Evolutionary conservation across 148 eudicot species (phyloP), one percentile per base, ranked within the genome.

Genomic region (Silene conica): DNA sequence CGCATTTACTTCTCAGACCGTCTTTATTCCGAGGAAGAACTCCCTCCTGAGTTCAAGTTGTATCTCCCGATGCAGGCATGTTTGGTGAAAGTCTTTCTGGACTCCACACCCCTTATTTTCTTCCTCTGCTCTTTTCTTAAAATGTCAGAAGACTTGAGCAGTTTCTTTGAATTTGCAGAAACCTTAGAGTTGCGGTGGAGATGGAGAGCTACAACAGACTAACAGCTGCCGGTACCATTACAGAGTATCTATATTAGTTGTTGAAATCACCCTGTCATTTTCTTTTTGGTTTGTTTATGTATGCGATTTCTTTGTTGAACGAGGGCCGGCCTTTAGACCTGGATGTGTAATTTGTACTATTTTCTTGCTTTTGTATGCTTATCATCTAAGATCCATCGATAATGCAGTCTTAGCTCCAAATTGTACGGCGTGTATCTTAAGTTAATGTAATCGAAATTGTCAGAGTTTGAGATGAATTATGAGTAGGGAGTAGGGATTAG

Each of bases 1-100:
- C 85, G 98, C 73, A 92, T 94, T 61, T 94, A 96, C 78, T 96
- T 96, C 77, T 79, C 99, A 1, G 99, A 96, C 80, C 97, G 99
- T 71, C 94, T 96, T 22, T 94, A 89, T 76, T 94, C 98, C 1
- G 98, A 94, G 87, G 98, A 92, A 81, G 99, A 96, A 73, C 88
- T 96, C 45, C 99, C 99, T 58, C 94, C 99, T 38, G 99, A 96
- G 80, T 96, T 96, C 78, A 96, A 89, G 86, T 71, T 96, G 69
- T 96, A 92, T 83, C 97, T 95, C 70, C 99, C 99, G 0, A 90
- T 96, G 92, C 99, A 95, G 98, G 92, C 78, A 79, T 75, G 79
- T 71, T 65, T 71, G 5, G 56, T 20, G 43, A 18, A 8, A 21
- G 16, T 43, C 20, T 22, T 13, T 63, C 6, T 13, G 12, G 23